Evolutionary conservation across 805 yeast species (phyloP).

Genomic region (Cyberlindnera veronae): DNA sequence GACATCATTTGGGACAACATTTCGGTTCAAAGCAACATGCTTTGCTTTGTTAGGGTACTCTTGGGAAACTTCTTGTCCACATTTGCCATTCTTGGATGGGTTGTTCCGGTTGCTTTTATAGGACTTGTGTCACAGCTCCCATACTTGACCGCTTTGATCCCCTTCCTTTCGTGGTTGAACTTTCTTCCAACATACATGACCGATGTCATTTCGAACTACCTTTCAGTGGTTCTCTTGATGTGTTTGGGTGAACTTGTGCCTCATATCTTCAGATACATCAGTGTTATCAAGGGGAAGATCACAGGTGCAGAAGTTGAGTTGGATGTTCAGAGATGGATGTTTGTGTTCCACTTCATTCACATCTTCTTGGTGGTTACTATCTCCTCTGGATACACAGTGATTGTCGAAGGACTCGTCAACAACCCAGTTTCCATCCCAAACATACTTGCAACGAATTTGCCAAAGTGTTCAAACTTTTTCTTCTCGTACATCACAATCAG

Average conservation of each 20-base stretch:
- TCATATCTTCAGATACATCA: conserved; percentile 49
- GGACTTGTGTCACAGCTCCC: conserved; percentile 76
- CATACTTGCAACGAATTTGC: conserved; percentile 71
- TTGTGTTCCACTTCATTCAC: conserved; percentile 75
- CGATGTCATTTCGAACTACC: conserved; percentile 53
- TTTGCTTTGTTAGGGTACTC: conserved; percentile 36
- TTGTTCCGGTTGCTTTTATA: conserved; percentile 78
- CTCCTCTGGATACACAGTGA: conserved; percentile 70
- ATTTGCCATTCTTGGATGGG: conserved; percentile 61
- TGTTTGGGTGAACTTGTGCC: conserved; percentile 63
- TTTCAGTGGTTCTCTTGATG: conserved; percentile 67
- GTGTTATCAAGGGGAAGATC: conserved; percentile 52
- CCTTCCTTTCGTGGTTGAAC: conserved; percentile 54
- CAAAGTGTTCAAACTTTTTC: conserved; percentile 84
- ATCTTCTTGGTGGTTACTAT: conserved; percentile 81
- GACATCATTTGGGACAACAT: conserved; percentile 75
- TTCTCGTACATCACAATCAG: conserved; percentile 71
- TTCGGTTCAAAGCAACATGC: conserved; percentile 34
- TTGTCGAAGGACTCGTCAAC: conserved; percentile 56
- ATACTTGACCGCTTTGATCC: conserved; percentile 55
- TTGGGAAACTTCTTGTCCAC: conserved; percentile 45
- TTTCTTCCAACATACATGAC: conserved; percentile 50
- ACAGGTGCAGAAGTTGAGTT: conserved; percentile 62
- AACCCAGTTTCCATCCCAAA: conserved; percentile 73
- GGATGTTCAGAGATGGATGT: conserved; percentile 77